phyloP scores from a whole-genome alignment of 2,329 filamentous ascomycete genomes.

The Paraconiothyrium brasiliense region DNA sequence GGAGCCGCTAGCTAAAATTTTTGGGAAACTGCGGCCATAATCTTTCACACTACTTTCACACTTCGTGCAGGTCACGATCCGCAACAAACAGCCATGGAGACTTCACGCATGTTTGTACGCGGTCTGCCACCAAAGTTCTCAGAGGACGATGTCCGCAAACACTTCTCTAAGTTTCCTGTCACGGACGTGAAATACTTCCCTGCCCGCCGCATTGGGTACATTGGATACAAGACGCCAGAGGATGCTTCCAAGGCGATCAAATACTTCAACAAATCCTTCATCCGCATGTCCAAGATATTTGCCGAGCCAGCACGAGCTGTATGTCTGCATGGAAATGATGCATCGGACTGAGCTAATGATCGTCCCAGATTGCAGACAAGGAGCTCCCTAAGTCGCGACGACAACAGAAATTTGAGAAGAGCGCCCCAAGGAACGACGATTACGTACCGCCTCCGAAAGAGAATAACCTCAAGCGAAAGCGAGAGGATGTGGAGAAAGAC shows the following conservation, averaged over 20 bases:
- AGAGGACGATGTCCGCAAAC: conserved; percentile 85
- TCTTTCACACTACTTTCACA: neutral
- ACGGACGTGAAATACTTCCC: conserved; percentile 94
- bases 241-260: conserved; percentile 85
- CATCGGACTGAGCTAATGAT: conserved; percentile 35
- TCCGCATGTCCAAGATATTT: conserved; percentile 92
- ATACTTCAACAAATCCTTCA: conserved; percentile 95
- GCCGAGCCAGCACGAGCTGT: conserved; percentile 90
- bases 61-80: neutral
- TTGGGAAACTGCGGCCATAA: conserved; percentile 7
- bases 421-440: conserved; percentile 32
- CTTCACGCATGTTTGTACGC: conserved; percentile 76
- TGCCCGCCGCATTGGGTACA: conserved; percentile 90
- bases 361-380: conserved; percentile 42
- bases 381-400: conserved; percentile 46
- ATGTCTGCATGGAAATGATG: conserved; percentile 40
- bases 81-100: conserved; percentile 66
- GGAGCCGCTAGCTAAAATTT: conserved; percentile 12
- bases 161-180: conserved; percentile 83
- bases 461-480: conserved; percentile 72
- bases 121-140: conserved; percentile 85
- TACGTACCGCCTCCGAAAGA: conserved; percentile 37
- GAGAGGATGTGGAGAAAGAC: conserved; percentile 67
- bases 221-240: conserved; percentile 86
- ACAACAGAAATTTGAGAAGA: conserved; percentile 41